Evolutionary conservation across 805 yeast genomes (phyloP).

Genomic region (Spathaspora passalidarum): DNA sequence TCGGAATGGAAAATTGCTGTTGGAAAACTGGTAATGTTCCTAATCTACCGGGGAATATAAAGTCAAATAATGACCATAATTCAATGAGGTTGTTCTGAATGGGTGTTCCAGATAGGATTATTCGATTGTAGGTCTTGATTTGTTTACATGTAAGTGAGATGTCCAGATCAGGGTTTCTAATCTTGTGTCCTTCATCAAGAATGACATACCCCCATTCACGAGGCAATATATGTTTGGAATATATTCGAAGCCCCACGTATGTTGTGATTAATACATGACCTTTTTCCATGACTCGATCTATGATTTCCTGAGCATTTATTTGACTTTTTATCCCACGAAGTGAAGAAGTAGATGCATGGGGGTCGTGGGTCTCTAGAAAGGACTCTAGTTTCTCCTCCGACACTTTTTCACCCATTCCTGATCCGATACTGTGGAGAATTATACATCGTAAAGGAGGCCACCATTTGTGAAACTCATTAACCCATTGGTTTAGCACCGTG

Average conservation of each 20-base stretch:
- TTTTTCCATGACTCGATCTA: slow-evolving; percentile 54
- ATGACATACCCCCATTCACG: slow-evolving; percentile 86
- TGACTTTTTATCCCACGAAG: slow-evolving; percentile 28
- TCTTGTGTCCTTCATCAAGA: slow-evolving; percentile 95
- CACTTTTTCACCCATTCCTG: slow-evolving; percentile 58
- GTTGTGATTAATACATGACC: slow-evolving; percentile 92
- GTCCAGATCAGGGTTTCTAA: slow-evolving; percentile 89
- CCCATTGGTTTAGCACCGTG: slow-evolving; percentile 95
- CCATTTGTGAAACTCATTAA: slow-evolving; percentile 94
- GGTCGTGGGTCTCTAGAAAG: slow-evolving; percentile 44
- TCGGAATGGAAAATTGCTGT: slow-evolving; percentile 87
- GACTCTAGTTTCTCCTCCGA: slow-evolving; percentile 52
- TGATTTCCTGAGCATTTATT: slow-evolving; percentile 43
- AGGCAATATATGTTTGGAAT: slow-evolving; percentile 60
- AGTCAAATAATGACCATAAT: slow-evolving; percentile 93
- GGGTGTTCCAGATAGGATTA: slow-evolving; percentile 93
- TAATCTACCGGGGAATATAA: slow-evolving; percentile 88
- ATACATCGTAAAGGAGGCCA: slow-evolving; percentile 93
- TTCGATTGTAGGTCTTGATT: slow-evolving; percentile 76
- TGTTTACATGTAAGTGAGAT: slow-evolving; percentile 84
- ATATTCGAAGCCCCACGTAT: slow-evolving; percentile 78
- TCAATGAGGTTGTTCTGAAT: slow-evolving; percentile 91
- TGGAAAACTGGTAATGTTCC: slow-evolving; percentile 96
- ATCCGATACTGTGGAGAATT: slow-evolving; percentile 87
- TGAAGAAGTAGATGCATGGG: slow-evolving; percentile 17